Evolutionary conservation across 345 rosid species (phyloP).

Genomic region (Stellera chamaejasme): DNA sequence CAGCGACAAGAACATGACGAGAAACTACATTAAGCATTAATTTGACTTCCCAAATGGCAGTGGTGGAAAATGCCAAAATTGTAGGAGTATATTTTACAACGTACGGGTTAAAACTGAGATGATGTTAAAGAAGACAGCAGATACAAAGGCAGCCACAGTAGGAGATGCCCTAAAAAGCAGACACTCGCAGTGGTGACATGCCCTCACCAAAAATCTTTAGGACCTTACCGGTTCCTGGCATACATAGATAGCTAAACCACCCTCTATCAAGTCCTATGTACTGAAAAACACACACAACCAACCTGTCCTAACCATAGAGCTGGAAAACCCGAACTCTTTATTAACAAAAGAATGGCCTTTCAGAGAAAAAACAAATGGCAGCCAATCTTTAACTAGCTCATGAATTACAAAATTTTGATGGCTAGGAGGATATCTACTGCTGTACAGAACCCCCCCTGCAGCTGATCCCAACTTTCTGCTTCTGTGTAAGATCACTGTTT

Average conservation of each 20-base stretch:
- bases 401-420: conserved; percentile 1
- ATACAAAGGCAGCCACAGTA: conserved; percentile 14
- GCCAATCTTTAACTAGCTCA: conserved; percentile 5
- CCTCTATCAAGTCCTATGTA: conserved; percentile 7
- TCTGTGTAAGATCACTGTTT: conserved; percentile 11
- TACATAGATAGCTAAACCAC: no score
- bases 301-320: conserved; percentile 1
- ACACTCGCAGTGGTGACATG: conserved; percentile 17
- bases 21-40: no score
- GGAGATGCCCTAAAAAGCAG: conserved; percentile 28
- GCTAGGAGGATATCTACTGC: conserved; percentile 3
- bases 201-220: conserved; percentile 1
- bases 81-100: conserved; percentile 12
- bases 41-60: no score
- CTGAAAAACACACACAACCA: conserved; percentile 1
- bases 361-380: conserved; percentile 1
- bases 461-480: conserved; percentile 9
- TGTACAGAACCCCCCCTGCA: conserved; percentile 11
- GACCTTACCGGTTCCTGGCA: not conserved
- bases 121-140: conserved; percentile 1
- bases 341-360: conserved; percentile 11
- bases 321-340: conserved; percentile 8
- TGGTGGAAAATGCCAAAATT: not conserved
- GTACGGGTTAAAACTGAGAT: conserved; percentile 11
- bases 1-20: no score